phyloP scores from a whole-genome alignment of 345 rosid species.

The Garcia nutans region DNA sequence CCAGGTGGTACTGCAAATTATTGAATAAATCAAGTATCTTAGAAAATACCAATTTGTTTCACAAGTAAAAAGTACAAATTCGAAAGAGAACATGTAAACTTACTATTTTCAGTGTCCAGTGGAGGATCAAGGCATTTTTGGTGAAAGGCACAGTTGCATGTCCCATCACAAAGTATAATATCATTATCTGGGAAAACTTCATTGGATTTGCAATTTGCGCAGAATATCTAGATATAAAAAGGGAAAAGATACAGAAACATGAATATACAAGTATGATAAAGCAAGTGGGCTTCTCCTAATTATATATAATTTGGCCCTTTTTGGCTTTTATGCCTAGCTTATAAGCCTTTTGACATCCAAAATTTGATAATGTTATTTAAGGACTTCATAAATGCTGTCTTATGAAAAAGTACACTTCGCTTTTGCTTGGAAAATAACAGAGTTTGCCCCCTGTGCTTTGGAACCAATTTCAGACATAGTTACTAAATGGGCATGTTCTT shows the following conservation, averaged over 20 bases:
- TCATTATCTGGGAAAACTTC: constrained; percentile 91
- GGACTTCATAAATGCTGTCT: background rate
- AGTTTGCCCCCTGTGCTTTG: background rate
- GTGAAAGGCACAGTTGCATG: constrained; percentile 90
- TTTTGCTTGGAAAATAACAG: background rate
- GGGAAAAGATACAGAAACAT: constrained; percentile 13
- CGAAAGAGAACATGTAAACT: constrained; percentile 25
- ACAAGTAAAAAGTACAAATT: constrained; percentile 1
- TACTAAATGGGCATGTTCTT: background rate
- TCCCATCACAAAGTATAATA: constrained; percentile 93
- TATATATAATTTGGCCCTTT: background rate
- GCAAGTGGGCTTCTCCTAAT: constrained; percentile 2
- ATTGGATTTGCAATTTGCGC: constrained; percentile 82
- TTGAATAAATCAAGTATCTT: constrained; percentile 7
- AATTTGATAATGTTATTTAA: background rate
- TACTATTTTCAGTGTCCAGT: constrained; percentile 81
- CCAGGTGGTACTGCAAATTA: constrained; percentile 83
- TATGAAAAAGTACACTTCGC: background rate
- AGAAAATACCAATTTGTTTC: constrained; percentile 21
- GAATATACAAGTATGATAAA: constrained; percentile 4
- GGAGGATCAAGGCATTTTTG: constrained; percentile 95
- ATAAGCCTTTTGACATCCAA: background rate
- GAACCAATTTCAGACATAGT: background rate
- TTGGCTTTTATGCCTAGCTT: background rate
- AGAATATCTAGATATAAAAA: constrained; percentile 63